phyloP scores from a whole-genome alignment of 176 grass and related monocot species.

The Puccinellia tenuiflora region DNA sequence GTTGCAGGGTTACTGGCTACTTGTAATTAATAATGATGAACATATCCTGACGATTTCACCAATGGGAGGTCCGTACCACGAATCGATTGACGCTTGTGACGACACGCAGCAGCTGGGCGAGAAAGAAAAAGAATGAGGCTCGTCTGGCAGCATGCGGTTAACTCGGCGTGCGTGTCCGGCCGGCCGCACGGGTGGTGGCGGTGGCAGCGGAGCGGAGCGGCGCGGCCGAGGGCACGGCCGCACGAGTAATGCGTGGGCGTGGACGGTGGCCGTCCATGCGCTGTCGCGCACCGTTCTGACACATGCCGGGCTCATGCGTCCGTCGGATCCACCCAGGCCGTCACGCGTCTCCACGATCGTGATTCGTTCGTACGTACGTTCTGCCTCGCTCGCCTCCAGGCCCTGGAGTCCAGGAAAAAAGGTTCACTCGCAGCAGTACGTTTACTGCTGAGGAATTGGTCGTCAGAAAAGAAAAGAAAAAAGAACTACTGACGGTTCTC shows the following conservation, averaged over 20 bases:
- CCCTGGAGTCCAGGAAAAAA: no score
- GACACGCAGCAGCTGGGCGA: no score
- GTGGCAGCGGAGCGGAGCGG: background rate
- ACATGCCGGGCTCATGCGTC: background rate
- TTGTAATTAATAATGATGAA: no score
- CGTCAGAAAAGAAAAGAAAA: background rate
- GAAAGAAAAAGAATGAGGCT: no score
- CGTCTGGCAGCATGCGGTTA: no score
- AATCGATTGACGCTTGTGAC: no score
- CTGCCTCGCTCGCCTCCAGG: background rate
- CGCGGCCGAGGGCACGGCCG: no score
- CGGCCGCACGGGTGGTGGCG: background rate
- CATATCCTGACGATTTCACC: no score
- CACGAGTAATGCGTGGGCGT: background rate
- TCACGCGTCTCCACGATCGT: background rate
- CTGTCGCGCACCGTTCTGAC: no score
- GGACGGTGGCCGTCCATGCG: background rate
- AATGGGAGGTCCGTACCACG: no score
- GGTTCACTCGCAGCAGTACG: background rate
- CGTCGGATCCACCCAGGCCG: background rate
- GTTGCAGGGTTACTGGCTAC: background rate
- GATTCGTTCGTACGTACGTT: background rate
- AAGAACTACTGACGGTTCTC: no score
- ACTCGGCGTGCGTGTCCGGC: background rate
- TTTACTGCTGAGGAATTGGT: background rate